Conservation (phyloP, 2,329 filamentous ascomycete genomes). For the Emmonsiellopsis sp. region DNA sequence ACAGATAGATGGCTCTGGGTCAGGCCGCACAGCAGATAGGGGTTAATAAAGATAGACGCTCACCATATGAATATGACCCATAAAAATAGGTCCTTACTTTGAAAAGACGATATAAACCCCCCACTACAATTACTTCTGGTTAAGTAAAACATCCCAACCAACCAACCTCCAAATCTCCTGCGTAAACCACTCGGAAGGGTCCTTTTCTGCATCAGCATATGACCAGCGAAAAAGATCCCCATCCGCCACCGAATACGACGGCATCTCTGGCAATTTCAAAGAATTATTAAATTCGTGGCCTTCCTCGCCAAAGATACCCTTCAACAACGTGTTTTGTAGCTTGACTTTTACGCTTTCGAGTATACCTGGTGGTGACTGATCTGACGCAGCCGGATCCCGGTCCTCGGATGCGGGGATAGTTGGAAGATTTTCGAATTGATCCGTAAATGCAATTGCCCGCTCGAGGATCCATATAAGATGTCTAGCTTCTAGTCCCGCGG, state of each 20-base stretch:
- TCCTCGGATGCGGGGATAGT: background rate
- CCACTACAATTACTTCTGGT: constrained; percentile 5
- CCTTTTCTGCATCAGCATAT: constrained; percentile 21
- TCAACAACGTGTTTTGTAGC: constrained; percentile 33
- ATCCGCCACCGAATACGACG: constrained; percentile 5
- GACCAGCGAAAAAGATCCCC: background rate
- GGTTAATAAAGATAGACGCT: too few relatives aligned
- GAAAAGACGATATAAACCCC: too few relatives aligned
- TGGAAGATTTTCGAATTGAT: constrained; percentile 2
- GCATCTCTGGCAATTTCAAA: constrained; percentile 15
- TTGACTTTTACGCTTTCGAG: constrained; percentile 16
- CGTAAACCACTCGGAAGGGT: constrained; percentile 45
- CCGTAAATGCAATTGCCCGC: constrained; percentile 18
- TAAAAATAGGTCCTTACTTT: too few relatives aligned
- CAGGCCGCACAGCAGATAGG: too few relatives aligned
- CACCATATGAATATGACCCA: too few relatives aligned
- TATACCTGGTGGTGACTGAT: constrained; percentile 1
- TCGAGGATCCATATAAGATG: constrained; percentile 28
- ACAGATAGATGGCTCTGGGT: too few relatives aligned
- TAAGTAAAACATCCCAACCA: constrained; percentile 45
- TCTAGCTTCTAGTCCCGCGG: constrained; percentile 24
- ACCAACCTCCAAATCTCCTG: constrained; percentile 48
- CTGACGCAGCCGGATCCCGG: constrained; percentile 2
- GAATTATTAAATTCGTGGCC: constrained; percentile 21
- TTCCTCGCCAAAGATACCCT: constrained; percentile 30